phyloP scores from a whole-genome alignment of 768 basidiomycete genomes.

The Amanita thiersii region DNA sequence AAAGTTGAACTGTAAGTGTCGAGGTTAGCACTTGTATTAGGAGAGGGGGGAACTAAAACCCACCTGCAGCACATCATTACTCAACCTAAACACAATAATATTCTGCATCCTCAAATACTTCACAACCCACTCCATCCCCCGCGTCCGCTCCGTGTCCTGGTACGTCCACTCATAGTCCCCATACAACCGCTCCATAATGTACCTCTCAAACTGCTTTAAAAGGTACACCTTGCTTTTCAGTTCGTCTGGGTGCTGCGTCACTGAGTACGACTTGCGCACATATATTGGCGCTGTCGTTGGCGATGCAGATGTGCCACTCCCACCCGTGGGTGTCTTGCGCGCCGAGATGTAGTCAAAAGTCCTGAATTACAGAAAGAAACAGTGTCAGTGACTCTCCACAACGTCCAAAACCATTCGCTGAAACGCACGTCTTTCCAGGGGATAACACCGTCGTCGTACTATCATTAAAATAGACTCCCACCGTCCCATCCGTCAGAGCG shows the following conservation, averaged over 20 bases:
- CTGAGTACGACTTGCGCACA: slow-evolving; percentile 62
- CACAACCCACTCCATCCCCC: slow-evolving; percentile 93
- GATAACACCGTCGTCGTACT: slow-evolving; percentile 80
- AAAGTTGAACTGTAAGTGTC: slow-evolving; percentile 86
- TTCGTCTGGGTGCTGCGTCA: slow-evolving; percentile 68
- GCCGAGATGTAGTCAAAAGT: slow-evolving; percentile 86
- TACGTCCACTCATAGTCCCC: slow-evolving; percentile 82
- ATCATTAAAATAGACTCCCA: slow-evolving; percentile 96
- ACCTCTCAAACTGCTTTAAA: slow-evolving; percentile 87
- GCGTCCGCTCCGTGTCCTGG: slow-evolving; percentile 54
- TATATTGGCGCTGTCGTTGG: slow-evolving; percentile 62
- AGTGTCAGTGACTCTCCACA: slow-evolving; percentile 7
- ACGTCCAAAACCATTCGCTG: slow-evolving; percentile 2
- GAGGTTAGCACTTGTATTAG: background rate
- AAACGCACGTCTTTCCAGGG: slow-evolving; percentile 76
- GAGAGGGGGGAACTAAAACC: slow-evolving; percentile 13
- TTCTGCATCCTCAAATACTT: slow-evolving; percentile 96
- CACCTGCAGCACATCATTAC: slow-evolving; percentile 93
- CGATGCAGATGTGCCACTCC: too few species aligned
- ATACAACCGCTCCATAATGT: slow-evolving; percentile 87
- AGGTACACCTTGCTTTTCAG: slow-evolving; percentile 89
- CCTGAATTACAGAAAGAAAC: slow-evolving; percentile 27
- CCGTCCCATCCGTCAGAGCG: slow-evolving; percentile 88
- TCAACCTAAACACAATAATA: slow-evolving; percentile 93
- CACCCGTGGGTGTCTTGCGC: slow-evolving; percentile 25